Percentiles rank a stretch among this genome's conserved stretches.
These are phyloP conservation scores for Suillus lakei DNA, from an alignment of 768 basidiomycete species.

Conservation along the genomic window DNA sequence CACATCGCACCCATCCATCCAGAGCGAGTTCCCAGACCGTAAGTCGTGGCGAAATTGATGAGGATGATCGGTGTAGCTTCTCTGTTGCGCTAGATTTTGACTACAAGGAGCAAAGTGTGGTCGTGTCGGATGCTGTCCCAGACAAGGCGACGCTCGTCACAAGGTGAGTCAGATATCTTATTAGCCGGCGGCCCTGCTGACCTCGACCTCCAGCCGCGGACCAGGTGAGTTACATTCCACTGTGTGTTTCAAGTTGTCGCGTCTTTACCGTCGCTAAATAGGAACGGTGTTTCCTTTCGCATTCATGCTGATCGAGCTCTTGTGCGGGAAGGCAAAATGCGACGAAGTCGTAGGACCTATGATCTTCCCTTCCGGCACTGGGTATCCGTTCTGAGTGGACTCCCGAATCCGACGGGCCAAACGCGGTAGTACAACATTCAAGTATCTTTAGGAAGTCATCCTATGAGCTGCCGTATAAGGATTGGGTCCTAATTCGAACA, in stretches of 20 bases:
- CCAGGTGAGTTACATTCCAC: slow-evolving; percentile 53
- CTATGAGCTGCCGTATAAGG: neutral
- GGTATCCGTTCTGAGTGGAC: slow-evolving; percentile 36
- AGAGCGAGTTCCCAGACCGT: slow-evolving; percentile 60
- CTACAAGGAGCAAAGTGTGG: slow-evolving; percentile 75
- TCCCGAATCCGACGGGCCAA: neutral
- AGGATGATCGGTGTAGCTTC: neutral
- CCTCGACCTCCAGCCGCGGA: slow-evolving; percentile 57
- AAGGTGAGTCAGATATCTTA: slow-evolving; percentile 51
- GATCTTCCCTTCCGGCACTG: slow-evolving; percentile 67
- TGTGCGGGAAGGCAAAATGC: slow-evolving; percentile 67
- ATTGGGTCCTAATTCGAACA: neutral
- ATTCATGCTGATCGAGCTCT: slow-evolving; percentile 71
- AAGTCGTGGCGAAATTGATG: slow-evolving; percentile 14
- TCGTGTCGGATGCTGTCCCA: slow-evolving; percentile 51
- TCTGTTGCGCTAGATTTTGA: slow-evolving; percentile 57
- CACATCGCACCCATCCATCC: slow-evolving; percentile 82
- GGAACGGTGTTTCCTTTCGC: slow-evolving; percentile 83
- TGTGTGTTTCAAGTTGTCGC: neutral
- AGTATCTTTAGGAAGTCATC: neutral
- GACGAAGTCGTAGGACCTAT: slow-evolving; percentile 67
- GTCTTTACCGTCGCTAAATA: slow-evolving; percentile 23
- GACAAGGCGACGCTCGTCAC: slow-evolving; percentile 65
- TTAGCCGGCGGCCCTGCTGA: slow-evolving; percentile 3
- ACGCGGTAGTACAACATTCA: neutral